A percentile compares a stretch with the other conserved stretches of the same genome.
phyloP scores from a whole-genome alignment of 768 basidiomycete genomes.

The Hirschioporus abietinus region DNA sequence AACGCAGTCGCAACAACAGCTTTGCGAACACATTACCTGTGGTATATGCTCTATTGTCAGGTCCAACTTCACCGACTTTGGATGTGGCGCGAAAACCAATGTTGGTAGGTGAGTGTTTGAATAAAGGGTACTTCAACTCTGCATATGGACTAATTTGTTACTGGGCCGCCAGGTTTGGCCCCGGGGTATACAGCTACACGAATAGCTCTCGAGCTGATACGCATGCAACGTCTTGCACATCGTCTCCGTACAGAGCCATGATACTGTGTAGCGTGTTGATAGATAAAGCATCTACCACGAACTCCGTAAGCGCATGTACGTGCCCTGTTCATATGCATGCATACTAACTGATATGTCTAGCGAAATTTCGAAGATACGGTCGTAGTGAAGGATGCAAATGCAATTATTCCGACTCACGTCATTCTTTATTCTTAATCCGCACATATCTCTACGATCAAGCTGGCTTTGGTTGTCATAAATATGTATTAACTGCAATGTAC shows the following conservation, averaged over 20 bases:
- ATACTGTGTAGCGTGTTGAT: constrained; percentile 54
- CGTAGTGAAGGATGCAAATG: constrained; percentile 49
- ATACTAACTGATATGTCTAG: constrained; percentile 26
- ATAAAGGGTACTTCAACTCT: constrained; percentile 1
- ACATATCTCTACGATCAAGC: not conserved
- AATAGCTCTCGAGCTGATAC: constrained; percentile 54
- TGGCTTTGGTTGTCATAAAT: not conserved
- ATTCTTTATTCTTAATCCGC: constrained; percentile 47
- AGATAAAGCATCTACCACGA: constrained; percentile 24
- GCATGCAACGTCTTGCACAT: constrained; percentile 60
- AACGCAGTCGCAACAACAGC: constrained; percentile 34
- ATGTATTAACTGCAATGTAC: not conserved
- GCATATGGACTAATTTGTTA: not conserved
- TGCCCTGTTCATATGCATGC: constrained; percentile 15
- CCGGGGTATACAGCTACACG: constrained; percentile 58
- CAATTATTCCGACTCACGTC: constrained; percentile 52
- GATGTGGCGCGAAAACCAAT: constrained; percentile 48
- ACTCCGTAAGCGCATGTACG: constrained; percentile 2
- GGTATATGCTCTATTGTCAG: constrained; percentile 58
- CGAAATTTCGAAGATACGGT: constrained; percentile 43
- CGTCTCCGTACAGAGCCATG: constrained; percentile 62
- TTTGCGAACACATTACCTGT: constrained; percentile 59
- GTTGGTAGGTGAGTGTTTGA: constrained; percentile 43
- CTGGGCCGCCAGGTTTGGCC: constrained; percentile 40
- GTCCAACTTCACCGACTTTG: constrained; percentile 51